phyloP scores from a whole-genome alignment of 352 stramenopile genomes.

The Elongisporangium prolatum region DNA sequence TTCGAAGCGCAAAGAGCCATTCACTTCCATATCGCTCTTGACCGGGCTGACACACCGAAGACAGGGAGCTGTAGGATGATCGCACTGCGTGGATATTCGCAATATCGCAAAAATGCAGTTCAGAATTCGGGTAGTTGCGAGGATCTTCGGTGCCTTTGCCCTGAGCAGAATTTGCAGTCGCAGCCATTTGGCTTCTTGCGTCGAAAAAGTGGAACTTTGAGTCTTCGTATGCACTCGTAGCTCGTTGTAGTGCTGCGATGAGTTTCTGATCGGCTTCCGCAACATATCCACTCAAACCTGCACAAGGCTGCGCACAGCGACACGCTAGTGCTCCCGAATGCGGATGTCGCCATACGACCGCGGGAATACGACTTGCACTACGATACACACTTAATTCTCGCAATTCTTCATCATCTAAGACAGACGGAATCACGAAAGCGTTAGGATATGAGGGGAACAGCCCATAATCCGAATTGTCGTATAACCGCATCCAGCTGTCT shows the following conservation, averaged over 20 bases:
- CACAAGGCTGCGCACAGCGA: constrained; percentile 81
- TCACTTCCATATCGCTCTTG: constrained; percentile 75
- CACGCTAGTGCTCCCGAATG: constrained; percentile 88
- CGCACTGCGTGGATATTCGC: constrained; percentile 99
- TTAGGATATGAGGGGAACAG: constrained; percentile 94
- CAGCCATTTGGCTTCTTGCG: constrained; percentile 79
- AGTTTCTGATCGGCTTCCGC: constrained; percentile 79
- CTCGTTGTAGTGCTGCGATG: constrained; percentile 62
- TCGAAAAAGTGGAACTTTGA: constrained; percentile 86
- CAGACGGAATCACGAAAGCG: constrained; percentile 90
- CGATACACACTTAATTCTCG: constrained; percentile 88
- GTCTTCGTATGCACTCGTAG: constrained; percentile 50
- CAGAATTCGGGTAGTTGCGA: constrained; percentile 93
- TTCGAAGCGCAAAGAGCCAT: constrained; percentile 87
- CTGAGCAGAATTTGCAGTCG: constrained; percentile 79
- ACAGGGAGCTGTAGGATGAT: constrained; percentile 79
- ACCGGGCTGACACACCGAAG: constrained; percentile 66
- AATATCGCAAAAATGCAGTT: constrained; percentile 98
- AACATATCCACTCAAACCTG: constrained; percentile 78
- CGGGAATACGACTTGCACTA: constrained; percentile 91
- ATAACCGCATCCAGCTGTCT: constrained; percentile 77
- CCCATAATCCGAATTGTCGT: constrained; percentile 84
- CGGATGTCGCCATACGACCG: constrained; percentile 91
- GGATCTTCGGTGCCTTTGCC: constrained; percentile 89
- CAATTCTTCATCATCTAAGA: constrained; percentile 90